Base-by-base conservation (phyloP, 306 rosid genomes). In the Pachyrhizus erosus region DNA sequence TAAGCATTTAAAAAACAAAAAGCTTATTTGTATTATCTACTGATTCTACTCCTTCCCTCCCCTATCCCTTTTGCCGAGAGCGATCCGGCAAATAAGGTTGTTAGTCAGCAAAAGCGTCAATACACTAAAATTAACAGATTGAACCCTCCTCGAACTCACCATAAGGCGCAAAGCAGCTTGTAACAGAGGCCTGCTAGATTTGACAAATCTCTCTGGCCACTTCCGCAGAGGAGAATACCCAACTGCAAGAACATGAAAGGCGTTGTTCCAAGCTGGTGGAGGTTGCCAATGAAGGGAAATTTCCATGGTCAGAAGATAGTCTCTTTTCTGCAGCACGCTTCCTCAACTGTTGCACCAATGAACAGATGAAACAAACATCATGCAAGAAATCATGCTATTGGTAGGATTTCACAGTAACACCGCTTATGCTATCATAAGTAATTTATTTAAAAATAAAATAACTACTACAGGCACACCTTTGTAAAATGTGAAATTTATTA, bases 201-300 rank as follows among this genome's bases (percentile, higher is more conserved):
- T 89, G 87, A 89, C n/a, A 84, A 2, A 91, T 46, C 58, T 89
- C 89, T 64, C 58, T 73, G 0, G 89, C 91, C 73, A 66, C 64
- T 2, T 86, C 76, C 0, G 89, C 81, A 5, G 95, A 91, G 4
- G 91, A 89, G 15, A 91, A 77, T 80, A 21, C 91, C 96, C 7
- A 89, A 33, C 23, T 89, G 74, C 80, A 91, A 75, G 66, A 87
- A 87, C 90, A 91, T 88, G 81, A 62, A 34, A 88, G 90, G 8
- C 3, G 33, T 9, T 80, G 2, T 78, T 2, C 85, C 83, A n/a
- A 85, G 48, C 1, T 83, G 88, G 86, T 85, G 94, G 8, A 90
- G 90, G 86, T 90, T 90, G 31, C 92, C 92, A n/a, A 90, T 87
- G 3, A 90, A 61, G 11, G 92, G 92, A 1, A 88, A 66, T 79